Conservation (phyloP, 2,329 filamentous ascomycete species). For the Pyricularia sp. region DNA sequence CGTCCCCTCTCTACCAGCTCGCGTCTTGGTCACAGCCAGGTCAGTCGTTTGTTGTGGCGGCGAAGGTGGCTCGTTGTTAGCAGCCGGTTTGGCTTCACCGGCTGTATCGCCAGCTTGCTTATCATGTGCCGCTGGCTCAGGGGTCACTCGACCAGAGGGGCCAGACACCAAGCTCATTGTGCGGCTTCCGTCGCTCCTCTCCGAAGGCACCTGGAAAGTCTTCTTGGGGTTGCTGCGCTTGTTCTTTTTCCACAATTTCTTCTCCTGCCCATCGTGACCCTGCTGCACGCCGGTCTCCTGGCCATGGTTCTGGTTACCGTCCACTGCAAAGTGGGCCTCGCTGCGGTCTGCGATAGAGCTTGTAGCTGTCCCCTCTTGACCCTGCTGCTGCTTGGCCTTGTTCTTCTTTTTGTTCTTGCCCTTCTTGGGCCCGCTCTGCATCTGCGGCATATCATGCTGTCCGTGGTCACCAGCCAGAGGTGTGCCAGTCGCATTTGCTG, state of each 20-base stretch:
- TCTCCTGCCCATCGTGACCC: neutral
- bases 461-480: neutral
- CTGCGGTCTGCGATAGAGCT: neutral
- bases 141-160: neutral
- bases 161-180: neutral
- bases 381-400: constrained; percentile 4
- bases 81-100: neutral
- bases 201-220: neutral
- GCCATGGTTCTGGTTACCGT: neutral
- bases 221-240: neutral
- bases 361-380: neutral
- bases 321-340: neutral
- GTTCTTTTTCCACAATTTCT: neutral
- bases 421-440: constrained; percentile 4
- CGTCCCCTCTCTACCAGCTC: neutral
- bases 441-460: neutral
- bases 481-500: neutral
- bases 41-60: neutral
- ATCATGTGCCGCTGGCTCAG: neutral
- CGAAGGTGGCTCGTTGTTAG: neutral
- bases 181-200: neutral
- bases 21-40: neutral
- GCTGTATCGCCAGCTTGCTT: neutral
- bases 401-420: constrained; percentile 7
- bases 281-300: neutral